Evolutionary conservation across 805 yeast genomes (phyloP), one percentile per base, ranked within the genome.

Genomic region (Candida schatavii): DNA sequence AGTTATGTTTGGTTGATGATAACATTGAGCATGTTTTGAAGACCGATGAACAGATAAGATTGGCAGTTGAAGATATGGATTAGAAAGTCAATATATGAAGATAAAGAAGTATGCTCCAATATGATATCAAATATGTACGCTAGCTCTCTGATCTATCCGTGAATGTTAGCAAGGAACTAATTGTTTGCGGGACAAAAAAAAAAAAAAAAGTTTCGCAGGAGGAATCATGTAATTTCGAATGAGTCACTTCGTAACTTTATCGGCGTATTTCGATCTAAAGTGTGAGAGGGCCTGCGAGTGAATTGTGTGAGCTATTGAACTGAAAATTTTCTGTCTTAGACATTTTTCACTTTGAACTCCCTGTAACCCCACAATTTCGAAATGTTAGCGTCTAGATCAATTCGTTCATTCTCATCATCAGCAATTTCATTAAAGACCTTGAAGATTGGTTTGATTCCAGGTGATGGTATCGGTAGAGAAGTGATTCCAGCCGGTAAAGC

Each of bases 391-490:
- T 32, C 52, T 21, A 52, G 49, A 42, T 39, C 54, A 17, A 41
- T 56, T 7, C 65, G 66, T 45, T 46, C 55, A 14, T 63, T 66
- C 42, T 58, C 71, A 26, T 53, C 67, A 27, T 45, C 68, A n/a
- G 43, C 65, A 11, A 43, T 55, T 9, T 47, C 62, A 20, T 48
- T 58, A 46, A 68, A 65, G 52, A 54, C 57, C 39, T 56, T 70
- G 47, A 70, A 67, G 50, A 70, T 70, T 40, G 84, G 87, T 45
- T 76, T 93, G 59, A 90, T 93, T 54, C 97, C 99, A 40, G 99
- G 99, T 62, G 99, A 93, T 64, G 99, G 99, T 51, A 93, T 93
- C 54, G 99, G 99, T 42, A 81, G 85, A 58, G 99, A 93, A 69
- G 99, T 93, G 36, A 90, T 93, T 46, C 99, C 99, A 47, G 96